Base-by-base conservation (phyloP, 768 basidiomycete species). In the Lentinula sp. region DNA sequence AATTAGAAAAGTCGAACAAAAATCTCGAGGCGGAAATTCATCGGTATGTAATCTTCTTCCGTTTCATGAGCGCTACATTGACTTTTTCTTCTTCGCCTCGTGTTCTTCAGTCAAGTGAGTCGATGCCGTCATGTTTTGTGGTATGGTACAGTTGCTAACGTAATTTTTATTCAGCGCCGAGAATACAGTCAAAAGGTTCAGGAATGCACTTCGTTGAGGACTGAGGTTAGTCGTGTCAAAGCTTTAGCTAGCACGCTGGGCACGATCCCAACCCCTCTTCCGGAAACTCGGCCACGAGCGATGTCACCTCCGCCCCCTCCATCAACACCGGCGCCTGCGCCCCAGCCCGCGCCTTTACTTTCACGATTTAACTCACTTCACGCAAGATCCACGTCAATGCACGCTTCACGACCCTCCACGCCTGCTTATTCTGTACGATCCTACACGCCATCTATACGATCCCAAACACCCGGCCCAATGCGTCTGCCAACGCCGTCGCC, bases 1-100 rank as follows among this genome's bases (percentile, higher is more conserved):
- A 86, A 67, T 75, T 83, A 63, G 84, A 90, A 74, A 69, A 75
- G 62, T 72, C 76, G 61, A 80, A 82, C 65, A 71, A 76, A 61
- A 84, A 85, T 71, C 73, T 89, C 63, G 88, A 92, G 68, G 74
- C 79, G 62, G 90, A 92, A 70, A 74, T 89, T 69, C 83, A 83
- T 74, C 85, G 82, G 89, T 91, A 74, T 67, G 88, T 78, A 45
- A 60, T 60, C 46, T 66, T 65, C 50, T 64, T 61, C 18, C 54
- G 57, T 53, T 31, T 50, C 63, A 51, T 45, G 23, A 42, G 57
- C 61, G 39, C 52, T 56, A 63, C 2, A 57, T 28, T 65, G 23
- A 32, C 18, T 5, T 55, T 58, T 67, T 68, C 34, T 56, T 62
- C 68, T 63, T 45, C 39, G n/a, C 49, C 61, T 59, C 62, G 65